Evolutionary conservation across 2,329 filamentous ascomycete species (phyloP).

Genomic region (Reticulascus tulasneorum): DNA sequence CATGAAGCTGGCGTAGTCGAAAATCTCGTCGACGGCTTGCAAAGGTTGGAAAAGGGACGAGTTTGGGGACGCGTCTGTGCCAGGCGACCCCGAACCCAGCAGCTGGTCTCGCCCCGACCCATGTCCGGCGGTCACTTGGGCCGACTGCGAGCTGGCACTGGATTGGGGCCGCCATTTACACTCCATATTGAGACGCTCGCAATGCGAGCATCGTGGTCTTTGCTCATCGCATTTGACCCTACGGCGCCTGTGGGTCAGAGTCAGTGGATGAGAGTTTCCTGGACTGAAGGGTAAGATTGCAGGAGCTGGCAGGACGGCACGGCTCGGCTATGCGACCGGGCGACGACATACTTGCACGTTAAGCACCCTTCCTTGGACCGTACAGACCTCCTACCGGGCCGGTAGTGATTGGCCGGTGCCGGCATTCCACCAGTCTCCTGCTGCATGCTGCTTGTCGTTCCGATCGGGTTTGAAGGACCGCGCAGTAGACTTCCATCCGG

Average conservation of each 20-base stretch:
- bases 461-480: no score
- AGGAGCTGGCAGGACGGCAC: not conserved
- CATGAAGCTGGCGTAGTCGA: conserved; percentile 46
- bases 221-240: conserved; percentile 54
- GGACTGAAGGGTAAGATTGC: not conserved
- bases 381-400: conserved; percentile 8
- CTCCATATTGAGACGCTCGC: conserved; percentile 47
- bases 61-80: conserved; percentile 22
- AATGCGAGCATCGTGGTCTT: conserved; percentile 48
- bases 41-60: conserved; percentile 20
- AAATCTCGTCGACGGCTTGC: conserved; percentile 36
- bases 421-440: conserved; percentile 9
- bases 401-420: conserved; percentile 8
- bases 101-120: conserved; percentile 17
- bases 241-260: conserved; percentile 32
- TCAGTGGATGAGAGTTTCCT: conserved; percentile 5
- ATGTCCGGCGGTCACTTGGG: conserved; percentile 18
- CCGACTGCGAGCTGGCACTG: conserved; percentile 1
- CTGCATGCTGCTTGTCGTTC: conserved; percentile 13
- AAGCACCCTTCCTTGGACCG: conserved; percentile 39
- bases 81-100: conserved; percentile 18
- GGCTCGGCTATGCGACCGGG: conserved; percentile 1
- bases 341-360: conserved; percentile 38
- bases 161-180: conserved; percentile 43
- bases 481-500: no score